Conservation (phyloP, 164 flowering plant species). For the Piper longum region DNA sequence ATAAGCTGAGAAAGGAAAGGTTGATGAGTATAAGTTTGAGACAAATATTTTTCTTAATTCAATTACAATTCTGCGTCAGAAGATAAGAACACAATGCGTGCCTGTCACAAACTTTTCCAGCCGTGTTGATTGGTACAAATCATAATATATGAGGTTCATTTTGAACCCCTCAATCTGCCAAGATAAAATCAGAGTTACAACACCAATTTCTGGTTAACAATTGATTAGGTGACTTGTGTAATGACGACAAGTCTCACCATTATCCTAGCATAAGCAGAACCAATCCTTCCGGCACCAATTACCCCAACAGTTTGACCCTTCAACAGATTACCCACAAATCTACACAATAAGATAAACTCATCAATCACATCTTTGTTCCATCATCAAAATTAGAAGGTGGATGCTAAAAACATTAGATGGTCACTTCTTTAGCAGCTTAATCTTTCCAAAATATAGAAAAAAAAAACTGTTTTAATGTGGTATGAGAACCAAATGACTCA, state of each 20-base stretch:
- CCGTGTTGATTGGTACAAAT: conserved; percentile 82
- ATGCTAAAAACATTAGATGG: too few relatives aligned
- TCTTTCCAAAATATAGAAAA: too few relatives aligned
- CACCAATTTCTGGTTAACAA: background rate
- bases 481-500: background rate
- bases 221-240: background rate
- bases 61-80: background rate
- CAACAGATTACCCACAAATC: conserved; percentile 89
- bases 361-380: background rate
- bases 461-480: too few relatives aligned
- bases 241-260: conserved; percentile 38
- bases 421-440: too few relatives aligned
- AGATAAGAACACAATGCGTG: conserved; percentile 2
- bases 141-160: conserved; percentile 94
- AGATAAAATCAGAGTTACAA: background rate
- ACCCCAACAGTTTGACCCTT: conserved; percentile 98
- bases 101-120: conserved; percentile 99
- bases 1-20: conserved; percentile 40
- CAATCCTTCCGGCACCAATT: conserved; percentile 96
- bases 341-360: conserved; percentile 9
- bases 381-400: background rate
- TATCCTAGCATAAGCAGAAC: conserved; percentile 96
- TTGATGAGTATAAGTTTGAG: background rate
- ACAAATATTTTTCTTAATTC: background rate
- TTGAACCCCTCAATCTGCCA: conserved; percentile 91